A percentile compares a stretch with the other conserved stretches of the same genome.
phyloP scores from a whole-genome alignment of 208 protist genomes.

The Crithidia acanthocephali region DNA sequence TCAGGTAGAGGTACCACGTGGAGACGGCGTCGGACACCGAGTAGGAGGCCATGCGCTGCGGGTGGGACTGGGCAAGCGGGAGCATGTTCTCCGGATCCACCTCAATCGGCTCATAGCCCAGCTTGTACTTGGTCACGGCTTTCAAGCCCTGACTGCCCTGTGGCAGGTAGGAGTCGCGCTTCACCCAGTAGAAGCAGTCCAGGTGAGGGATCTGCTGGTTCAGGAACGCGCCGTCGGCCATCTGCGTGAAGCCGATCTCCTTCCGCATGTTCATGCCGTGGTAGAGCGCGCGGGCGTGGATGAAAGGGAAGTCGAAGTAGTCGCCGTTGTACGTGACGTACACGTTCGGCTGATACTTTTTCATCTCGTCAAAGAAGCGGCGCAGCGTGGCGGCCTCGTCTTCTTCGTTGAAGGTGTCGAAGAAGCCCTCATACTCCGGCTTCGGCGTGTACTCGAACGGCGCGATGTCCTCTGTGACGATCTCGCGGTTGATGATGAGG shows the following conservation, averaged over 20 bases:
- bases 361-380: constrained; percentile 98
- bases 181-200: constrained; percentile 99
- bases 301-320: constrained; percentile 99
- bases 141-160: constrained; percentile 97
- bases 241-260: constrained; percentile 89
- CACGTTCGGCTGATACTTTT: constrained; percentile 96
- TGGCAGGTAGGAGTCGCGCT: constrained; percentile 99
- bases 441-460: constrained; percentile 99
- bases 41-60: constrained; percentile 99
- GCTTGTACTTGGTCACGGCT: constrained; percentile 98
- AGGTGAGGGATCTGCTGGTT: constrained; percentile 96
- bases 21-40: constrained; percentile 99
- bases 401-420: constrained; percentile 97
- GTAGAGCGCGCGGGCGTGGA: constrained; percentile 94
- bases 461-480: constrained; percentile 98
- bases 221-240: constrained; percentile 93
- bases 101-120: constrained; percentile 99
- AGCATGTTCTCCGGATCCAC: constrained; percentile 99
- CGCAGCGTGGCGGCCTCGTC: constrained; percentile 94
- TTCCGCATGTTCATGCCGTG: constrained; percentile 88
- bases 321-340: constrained; percentile 99
- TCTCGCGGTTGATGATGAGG: constrained; percentile 98
- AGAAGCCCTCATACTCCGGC: constrained; percentile 97
- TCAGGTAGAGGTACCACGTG: constrained; percentile 99
- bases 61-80: constrained; percentile 94